phyloP scores from a whole-genome alignment of 805 yeast species.

The Saturnispora zaruensis region DNA sequence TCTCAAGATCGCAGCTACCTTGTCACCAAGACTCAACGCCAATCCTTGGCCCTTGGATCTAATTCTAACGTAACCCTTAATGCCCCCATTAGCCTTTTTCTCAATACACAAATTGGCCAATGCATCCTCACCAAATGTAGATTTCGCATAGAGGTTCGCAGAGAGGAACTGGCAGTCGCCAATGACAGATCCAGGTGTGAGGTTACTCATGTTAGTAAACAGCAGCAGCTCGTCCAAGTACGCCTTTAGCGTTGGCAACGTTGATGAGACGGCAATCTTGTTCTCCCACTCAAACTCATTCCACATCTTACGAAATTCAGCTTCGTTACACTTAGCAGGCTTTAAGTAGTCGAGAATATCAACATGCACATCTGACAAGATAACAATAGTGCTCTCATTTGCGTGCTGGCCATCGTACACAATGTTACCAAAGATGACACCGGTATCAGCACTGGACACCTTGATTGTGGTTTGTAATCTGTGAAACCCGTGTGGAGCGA shows the following conservation, averaged over 20 bases:
- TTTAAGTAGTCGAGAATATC: constrained; percentile 96
- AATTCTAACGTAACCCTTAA: constrained; percentile 90
- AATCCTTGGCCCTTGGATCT: constrained; percentile 97
- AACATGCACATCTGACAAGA: constrained; percentile 87
- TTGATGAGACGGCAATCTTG: constrained; percentile 81
- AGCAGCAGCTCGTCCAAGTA: constrained; percentile 68
- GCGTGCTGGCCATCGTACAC: constrained; percentile 95
- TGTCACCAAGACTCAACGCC: constrained; percentile 89
- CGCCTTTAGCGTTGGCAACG: constrained; percentile 55
- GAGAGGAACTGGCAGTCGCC: constrained; percentile 88
- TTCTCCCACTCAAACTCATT: constrained; percentile 99
- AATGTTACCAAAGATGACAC: constrained; percentile 95
- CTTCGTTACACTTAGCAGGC: constrained; percentile 86
- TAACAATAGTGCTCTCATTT: constrained; percentile 80
- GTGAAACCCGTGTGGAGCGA: constrained; percentile 97
- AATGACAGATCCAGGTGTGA: constrained; percentile 86
- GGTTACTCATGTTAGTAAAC: constrained; percentile 88
- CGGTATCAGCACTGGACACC: constrained; percentile 96
- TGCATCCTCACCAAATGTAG: constrained; percentile 96
- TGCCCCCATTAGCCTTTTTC: constrained; percentile 60
- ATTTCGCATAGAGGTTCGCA: constrained; percentile 86
- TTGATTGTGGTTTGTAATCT: constrained; percentile 81
- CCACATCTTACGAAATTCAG: constrained; percentile 95
- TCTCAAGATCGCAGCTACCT: constrained; percentile 77
- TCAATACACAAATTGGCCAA: constrained; percentile 93